Evolutionary conservation across 2,329 filamentous ascomycete genomes (phyloP).

Genomic region (Alternaria hordeiaustralica): DNA sequence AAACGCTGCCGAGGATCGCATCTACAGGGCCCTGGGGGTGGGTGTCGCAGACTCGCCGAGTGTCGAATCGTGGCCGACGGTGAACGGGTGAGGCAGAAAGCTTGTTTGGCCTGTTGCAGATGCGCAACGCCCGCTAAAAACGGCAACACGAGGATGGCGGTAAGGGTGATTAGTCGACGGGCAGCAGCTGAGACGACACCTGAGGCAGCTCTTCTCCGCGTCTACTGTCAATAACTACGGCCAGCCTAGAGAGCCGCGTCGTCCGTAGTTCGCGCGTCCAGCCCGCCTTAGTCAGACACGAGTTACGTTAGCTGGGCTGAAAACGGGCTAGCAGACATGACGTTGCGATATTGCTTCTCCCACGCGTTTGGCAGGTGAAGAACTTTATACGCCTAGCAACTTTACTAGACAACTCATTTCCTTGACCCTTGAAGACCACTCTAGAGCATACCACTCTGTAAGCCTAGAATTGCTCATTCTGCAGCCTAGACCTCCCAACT

Average conservation of each 20-base stretch:
- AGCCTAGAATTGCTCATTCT: neutral
- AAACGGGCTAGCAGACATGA: slow-evolving; percentile 10
- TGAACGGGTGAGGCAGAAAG: slow-evolving; percentile 26
- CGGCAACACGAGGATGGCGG: slow-evolving; percentile 3
- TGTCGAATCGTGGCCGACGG: slow-evolving; percentile 25
- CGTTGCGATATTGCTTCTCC: slow-evolving; percentile 1
- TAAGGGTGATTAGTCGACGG: neutral
- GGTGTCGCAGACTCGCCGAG: slow-evolving; percentile 39
- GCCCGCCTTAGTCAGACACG: neutral
- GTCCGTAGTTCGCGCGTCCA: slow-evolving; percentile 17
- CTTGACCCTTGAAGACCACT: neutral
- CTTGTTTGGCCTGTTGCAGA: slow-evolving; percentile 25
- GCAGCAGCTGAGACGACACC: slow-evolving; percentile 1
- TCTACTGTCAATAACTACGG: neutral
- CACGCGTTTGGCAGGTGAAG: neutral
- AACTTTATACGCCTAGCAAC: neutral
- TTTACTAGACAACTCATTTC: neutral
- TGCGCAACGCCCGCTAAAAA: slow-evolving; percentile 7
- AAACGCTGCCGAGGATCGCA: slow-evolving; percentile 38
- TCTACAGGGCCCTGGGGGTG: slow-evolving; percentile 24
- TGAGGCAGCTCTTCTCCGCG: neutral
- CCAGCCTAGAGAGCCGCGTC: slow-evolving; percentile 1
- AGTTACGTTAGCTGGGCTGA: neutral
- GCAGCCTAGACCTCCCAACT: neutral
- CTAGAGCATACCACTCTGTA: neutral